Base-by-base conservation (phyloP, 1,139 yeast species). In the Candida mesenterica region DNA sequence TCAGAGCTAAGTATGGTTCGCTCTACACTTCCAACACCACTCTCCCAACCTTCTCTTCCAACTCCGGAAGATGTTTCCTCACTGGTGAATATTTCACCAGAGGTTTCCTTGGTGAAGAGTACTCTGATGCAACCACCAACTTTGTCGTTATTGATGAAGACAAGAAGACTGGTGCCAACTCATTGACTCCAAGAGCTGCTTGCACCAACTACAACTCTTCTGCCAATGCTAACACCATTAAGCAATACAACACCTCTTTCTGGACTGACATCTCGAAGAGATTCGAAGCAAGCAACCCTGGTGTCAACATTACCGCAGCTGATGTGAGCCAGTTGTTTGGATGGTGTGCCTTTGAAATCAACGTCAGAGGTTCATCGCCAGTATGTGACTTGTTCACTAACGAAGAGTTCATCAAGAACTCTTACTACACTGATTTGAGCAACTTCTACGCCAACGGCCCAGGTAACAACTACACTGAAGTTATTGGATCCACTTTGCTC, bases 321-420 rank as follows among this genome's bases (percentile, higher is more conserved):
- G 82, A 80, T 45, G 64, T 77, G 30, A 50, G 51, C 30, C 49
- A 55, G 32, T 46, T 75, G 43, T 59, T 70, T 44, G 55, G 58
- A 32, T 57, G 72, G 57, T 77, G 82, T 55, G 79, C 77, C 2
- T 79, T 62, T 51, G 84, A 77, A 49, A 55, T 77, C 43, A 72
- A 72, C 45, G 72, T 65, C 12, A 57, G 57, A 24, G 82, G 82
- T 3, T 42, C 56, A 18, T 67, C 79, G 4, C 65, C 67, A 9
- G 66, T 77, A 40, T 75, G 83, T 52, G 61, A 65, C 26, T 58
- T 76, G n/a, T 71, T 79, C 58, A 69, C 75, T 34, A 59, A 62
- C 33, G 72, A 72, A 31, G 82, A 78, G 40, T 68, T 63, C 49
- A 55, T 70, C 16, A 59, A 62, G 15, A 58, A 63, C 41, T 68